Conservation (phyloP, 345 rosid species). For the Gynandropsis gynandra region DNA sequence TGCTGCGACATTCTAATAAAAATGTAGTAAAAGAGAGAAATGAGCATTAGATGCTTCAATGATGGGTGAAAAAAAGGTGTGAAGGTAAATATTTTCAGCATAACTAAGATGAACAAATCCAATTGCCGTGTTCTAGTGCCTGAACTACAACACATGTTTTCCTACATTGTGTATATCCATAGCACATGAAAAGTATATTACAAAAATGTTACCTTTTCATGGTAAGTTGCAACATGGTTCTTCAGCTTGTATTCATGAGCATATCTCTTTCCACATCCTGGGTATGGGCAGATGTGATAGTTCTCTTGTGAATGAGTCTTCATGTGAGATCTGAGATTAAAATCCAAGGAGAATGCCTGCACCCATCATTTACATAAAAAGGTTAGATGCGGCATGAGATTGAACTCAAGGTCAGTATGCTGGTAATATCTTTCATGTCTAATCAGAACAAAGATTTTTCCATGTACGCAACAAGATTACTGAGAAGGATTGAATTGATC, state of each 20-base stretch:
- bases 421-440: background rate
- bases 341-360: conserved; percentile 98
- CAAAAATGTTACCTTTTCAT: conserved; percentile 54
- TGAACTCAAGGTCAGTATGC: background rate
- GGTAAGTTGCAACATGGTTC: conserved; percentile 76
- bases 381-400: conserved; percentile 7
- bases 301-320: conserved; percentile 98
- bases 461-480: background rate
- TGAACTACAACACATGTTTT: too few species aligned
- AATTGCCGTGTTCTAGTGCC: too few species aligned
- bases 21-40: conserved; percentile 2
- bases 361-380: conserved; percentile 15
- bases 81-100: background rate
- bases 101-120: too few species aligned
- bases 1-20: conserved; percentile 40
- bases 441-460: background rate
- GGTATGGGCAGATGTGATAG: conserved; percentile 85
- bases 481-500: conserved; percentile 28
- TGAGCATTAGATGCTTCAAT: conserved; percentile 1
- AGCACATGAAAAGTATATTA: background rate
- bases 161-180: background rate
- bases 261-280: conserved; percentile 94
- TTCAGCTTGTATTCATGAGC: conserved; percentile 97
- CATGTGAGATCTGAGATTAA: conserved; percentile 96
- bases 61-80: background rate